A percentile compares a stretch with the other conserved stretches of the same genome.
Evolutionary conservation across 208 protist genomes (phyloP).

Genomic region (Naegleria lovaniensis): DNA sequence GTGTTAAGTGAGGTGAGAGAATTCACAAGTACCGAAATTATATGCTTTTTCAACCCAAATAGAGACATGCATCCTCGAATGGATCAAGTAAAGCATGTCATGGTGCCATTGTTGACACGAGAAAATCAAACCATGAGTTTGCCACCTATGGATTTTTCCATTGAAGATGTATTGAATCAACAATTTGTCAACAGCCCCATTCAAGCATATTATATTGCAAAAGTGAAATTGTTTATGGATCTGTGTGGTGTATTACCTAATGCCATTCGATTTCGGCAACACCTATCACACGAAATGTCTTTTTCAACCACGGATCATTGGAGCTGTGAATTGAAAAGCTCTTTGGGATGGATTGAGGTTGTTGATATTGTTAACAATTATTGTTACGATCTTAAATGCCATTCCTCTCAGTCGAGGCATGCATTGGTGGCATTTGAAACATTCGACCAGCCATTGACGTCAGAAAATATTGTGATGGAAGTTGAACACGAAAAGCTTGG

Average conservation of each 20-base stretch:
- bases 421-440: constrained; percentile 78
- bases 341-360: constrained; percentile 97
- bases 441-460: constrained; percentile 66
- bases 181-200: constrained; percentile 92
- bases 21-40: constrained; percentile 98
- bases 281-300: constrained; percentile 92
- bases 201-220: constrained; percentile 94
- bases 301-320: too few relatives aligned
- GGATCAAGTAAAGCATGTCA: constrained; percentile 58
- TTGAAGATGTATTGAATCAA: constrained; percentile 68
- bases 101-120: constrained; percentile 69
- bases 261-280: constrained; percentile 90
- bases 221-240: constrained; percentile 84
- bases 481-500: constrained; percentile 77
- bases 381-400: constrained; percentile 89
- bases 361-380: constrained; percentile 94
- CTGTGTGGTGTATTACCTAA: constrained; percentile 71
- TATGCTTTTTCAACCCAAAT: constrained; percentile 95
- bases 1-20: constrained; percentile 87
- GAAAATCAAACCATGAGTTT: constrained; percentile 64
- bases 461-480: constrained; percentile 66
- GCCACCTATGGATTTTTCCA: constrained; percentile 69
- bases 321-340: constrained; percentile 92
- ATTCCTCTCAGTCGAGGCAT: constrained; percentile 76
- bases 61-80: constrained; percentile 91